Evolutionary conservation across 345 rosid species (phyloP).

Genomic region (Hirschfeldia incana): DNA sequence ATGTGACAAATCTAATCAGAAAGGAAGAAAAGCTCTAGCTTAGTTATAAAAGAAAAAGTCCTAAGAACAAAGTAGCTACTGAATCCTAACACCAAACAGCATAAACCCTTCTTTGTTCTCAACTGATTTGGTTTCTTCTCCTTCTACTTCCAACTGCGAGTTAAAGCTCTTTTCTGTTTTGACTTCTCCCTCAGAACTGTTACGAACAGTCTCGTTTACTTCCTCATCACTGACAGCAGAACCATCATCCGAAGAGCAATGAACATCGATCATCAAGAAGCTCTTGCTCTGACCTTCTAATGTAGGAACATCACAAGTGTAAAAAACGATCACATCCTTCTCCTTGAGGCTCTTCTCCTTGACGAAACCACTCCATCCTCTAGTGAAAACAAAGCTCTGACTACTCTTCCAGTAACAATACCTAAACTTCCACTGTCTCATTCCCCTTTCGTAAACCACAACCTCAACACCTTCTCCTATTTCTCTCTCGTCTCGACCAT

Average conservation of each 20-base stretch:
- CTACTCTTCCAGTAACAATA: slow-evolving; percentile 89
- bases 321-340: slow-evolving; percentile 52
- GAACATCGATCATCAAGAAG: slow-evolving; percentile 49
- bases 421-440: slow-evolving; percentile 70
- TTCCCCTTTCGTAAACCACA: slow-evolving; percentile 50
- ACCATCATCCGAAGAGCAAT: neutral
- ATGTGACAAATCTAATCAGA: neutral
- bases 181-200: neutral
- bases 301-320: slow-evolving; percentile 34
- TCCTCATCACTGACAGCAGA: neutral
- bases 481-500: neutral
- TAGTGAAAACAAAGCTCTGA: slow-evolving; percentile 77
- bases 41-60: neutral
- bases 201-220: neutral
- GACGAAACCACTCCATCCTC: slow-evolving; percentile 76
- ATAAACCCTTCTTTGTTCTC: slow-evolving; percentile 29
- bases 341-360: slow-evolving; percentile 60
- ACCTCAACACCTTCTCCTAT: slow-evolving; percentile 43
- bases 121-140: slow-evolving; percentile 32
- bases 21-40: neutral
- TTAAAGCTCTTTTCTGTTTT: neutral
- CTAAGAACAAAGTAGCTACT: slow-evolving; percentile 5
- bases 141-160: neutral
- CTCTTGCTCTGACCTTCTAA: slow-evolving; percentile 17
- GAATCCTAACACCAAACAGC: slow-evolving; percentile 57